Base-by-base conservation (phyloP, 176 grass and related monocot genomes). In the Avena atlantica region DNA sequence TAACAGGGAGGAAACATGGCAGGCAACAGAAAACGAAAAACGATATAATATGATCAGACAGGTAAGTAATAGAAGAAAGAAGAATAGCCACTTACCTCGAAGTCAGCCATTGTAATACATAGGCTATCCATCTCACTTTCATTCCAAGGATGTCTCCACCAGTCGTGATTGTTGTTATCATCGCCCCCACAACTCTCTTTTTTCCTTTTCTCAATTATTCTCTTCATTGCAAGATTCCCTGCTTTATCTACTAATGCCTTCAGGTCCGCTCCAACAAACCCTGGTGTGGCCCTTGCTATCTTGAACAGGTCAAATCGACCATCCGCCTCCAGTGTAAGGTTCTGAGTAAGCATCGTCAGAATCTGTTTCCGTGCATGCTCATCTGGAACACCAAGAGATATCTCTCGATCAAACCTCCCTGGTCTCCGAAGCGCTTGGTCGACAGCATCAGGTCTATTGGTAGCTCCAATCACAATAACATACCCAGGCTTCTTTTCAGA, bases 401-500 rank as follows among this genome's bases (percentile, higher is more conserved):
- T 98, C 77, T 98, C 97, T 63, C 90, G 81, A 79, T 98, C 97
- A 87, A 98, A 98, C 53, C 97, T 91, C 74, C 97, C 94, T 76
- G 94, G 94, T 12, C 97, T 92, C 80, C 97, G 88, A 36, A 98
- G 86, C 78, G 97, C 97, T 82, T 91, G 94, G n/a, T 98, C 94
- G 42, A 98, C 94, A 45, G 92, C 90, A 90, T 98, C 94, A 83
- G 97, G 97, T 89, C 94, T 92, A 76, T 98, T 98, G 9, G 97
- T 98, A 57, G 97, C 94, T 83, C 97, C 97, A 87, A 98, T 98
- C 4, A 98, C 97, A 88, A 98, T 91, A 87, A 98, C 89, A 85
- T 91, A 98, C 9, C 89, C 94, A 92, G 92, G 87, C 67, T 92
- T 93, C 79, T 86, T 92, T 66, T 98, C 93, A 90, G 88, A 86